Base-by-base conservation (phyloP, 163 green algal genomes). In the Picocystis sp. region DNA sequence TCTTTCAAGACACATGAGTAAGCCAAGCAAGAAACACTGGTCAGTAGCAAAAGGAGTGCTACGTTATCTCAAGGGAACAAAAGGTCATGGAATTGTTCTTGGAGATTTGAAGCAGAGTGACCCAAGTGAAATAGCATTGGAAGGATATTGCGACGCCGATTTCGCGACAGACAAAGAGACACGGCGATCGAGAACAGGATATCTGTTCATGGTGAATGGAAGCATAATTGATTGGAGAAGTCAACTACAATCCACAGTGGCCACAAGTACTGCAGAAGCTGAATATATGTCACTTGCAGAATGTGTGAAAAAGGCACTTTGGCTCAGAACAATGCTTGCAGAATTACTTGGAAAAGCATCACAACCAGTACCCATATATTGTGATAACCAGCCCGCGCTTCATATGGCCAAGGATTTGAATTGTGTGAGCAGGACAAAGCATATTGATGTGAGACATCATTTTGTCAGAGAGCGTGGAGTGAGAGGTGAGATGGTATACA, bases 241-340 rank as follows among this genome's bases (percentile, higher is more conserved):
- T 44, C 33, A 44, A 11, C 44, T 73, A 43, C 67, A 80, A 46
- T 38, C 22, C 8, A 74, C 56, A 12, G 67, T 80, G 17, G 63
- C 67, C 11, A 41, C 52, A 0, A 67, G 50, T 1, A 69, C 67
- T 1, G 51, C 56, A 3, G 65, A 71, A 53, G 72, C 65, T 3
- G 67, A 80, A 44, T 77, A 75, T 47, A 69, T 74, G 49, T 57
- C 59, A 8, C 58, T 64, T 23, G 51, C 45, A 22, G 12, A 12
- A 2, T 59, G 55, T 21, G 45, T 56, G 23, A 64, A 63, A 43
- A 64, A 74, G 50, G 65, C 51, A n/a, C 29, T 74, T 0, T 71
- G 60, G 60, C 48, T 74, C 2, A 43, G 51, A 2, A 70, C 55
- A 1, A 50, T 78, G 5, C 12, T 66, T 11, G 21, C 0, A 3